Conservation (phyloP, 345 rosid genomes). For the Eutrema yunnanense region DNA sequence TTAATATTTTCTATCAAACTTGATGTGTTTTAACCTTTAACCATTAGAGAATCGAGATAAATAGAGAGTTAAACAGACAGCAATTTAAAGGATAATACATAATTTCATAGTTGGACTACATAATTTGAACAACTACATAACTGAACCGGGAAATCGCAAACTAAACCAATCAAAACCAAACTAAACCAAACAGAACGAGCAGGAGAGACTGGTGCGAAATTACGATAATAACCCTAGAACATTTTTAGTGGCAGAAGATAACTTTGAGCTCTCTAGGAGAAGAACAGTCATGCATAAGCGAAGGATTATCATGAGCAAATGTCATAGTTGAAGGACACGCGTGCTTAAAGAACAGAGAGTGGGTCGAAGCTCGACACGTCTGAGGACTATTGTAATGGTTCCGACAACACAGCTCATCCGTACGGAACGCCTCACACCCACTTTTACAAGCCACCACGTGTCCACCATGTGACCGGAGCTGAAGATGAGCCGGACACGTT, state of each 20-base stretch:
- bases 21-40: too few relatives aligned
- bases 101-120: slow-evolving; percentile 2
- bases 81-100: slow-evolving; percentile 5
- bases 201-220: neutral
- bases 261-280: slow-evolving; percentile 93
- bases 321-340: slow-evolving; percentile 87
- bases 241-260: slow-evolving; percentile 73
- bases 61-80: neutral
- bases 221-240: slow-evolving; percentile 2
- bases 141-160: slow-evolving; percentile 18
- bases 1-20: neutral
- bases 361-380: slow-evolving; percentile 66
- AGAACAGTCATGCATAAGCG: slow-evolving; percentile 80
- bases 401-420: slow-evolving; percentile 88
- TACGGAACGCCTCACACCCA: slow-evolving; percentile 73
- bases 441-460: slow-evolving; percentile 84
- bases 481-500: slow-evolving; percentile 60
- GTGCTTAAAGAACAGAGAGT: slow-evolving; percentile 69
- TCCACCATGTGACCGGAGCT: slow-evolving; percentile 44
- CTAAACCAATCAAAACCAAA: slow-evolving; percentile 20
- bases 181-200: neutral
- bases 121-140: neutral
- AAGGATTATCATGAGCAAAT: slow-evolving; percentile 78
- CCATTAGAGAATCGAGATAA: neutral
- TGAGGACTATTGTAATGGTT: slow-evolving; percentile 69